These are phyloP conservation scores for Pyrenophora seminiperda DNA, from an alignment of 2,329 filamentous ascomycete species.

Conservation along the genomic window DNA sequence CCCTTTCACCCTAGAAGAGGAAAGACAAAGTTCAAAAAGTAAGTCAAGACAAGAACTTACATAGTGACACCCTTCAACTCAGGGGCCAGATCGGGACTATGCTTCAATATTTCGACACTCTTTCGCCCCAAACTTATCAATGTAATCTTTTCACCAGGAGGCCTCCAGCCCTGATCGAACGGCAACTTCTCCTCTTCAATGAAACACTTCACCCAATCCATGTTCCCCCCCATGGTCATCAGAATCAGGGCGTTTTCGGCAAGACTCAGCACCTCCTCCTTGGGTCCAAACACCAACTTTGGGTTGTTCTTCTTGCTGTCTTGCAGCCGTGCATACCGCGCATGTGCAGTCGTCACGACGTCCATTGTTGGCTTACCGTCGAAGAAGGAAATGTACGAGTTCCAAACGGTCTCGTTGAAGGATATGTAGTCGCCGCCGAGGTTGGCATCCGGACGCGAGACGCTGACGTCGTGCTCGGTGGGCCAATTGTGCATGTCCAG, in stretches of 20 bases:
- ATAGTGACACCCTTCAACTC: conserved; percentile 13
- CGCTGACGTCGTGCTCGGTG: conserved; percentile 28
- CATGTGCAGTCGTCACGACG: conserved; percentile 14
- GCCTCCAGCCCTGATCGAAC: conserved; percentile 20
- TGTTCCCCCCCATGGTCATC: conserved; percentile 16
- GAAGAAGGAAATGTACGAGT: conserved; percentile 23
- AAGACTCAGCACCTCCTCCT: conserved; percentile 20
- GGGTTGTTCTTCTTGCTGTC: conserved; percentile 20
- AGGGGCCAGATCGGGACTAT: conserved; percentile 8
- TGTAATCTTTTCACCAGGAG: conserved; percentile 21
- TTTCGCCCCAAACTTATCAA: conserved; percentile 19
- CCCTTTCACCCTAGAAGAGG: too few species aligned
- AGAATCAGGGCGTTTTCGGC: conserved; percentile 25
- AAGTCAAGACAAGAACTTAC: conserved; percentile 3
- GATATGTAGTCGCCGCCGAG: conserved; percentile 22
- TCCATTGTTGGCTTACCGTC: conserved; percentile 14
- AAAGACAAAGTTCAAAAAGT: too few species aligned
- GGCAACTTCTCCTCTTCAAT: conserved; percentile 27
- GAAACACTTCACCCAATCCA: conserved; percentile 17
- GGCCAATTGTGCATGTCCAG: conserved; percentile 26
- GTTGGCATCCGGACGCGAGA: conserved; percentile 24
- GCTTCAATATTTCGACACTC: conserved; percentile 12
- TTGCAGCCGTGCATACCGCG: conserved; percentile 17
- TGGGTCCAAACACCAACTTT: conserved; percentile 13
- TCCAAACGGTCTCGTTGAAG: too few species aligned